phyloP scores from a whole-genome alignment of 2,329 filamentous ascomycete genomes.

The Venturia pyrina region DNA sequence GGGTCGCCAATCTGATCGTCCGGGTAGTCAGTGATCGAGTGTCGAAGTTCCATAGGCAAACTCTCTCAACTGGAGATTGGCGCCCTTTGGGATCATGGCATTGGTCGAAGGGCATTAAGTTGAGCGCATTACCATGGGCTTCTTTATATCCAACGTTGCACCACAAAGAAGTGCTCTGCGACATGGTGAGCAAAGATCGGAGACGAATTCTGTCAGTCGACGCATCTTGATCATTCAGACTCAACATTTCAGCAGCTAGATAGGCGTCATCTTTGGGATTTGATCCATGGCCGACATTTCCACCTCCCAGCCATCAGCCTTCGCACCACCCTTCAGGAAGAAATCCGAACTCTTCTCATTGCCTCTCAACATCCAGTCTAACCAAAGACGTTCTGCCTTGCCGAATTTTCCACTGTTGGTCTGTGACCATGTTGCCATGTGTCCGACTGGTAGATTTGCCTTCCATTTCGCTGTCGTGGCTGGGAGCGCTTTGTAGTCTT shows the following conservation, averaged over 20 bases:
- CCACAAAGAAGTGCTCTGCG: neutral
- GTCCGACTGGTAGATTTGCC: conserved; percentile 11
- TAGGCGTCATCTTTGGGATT: neutral
- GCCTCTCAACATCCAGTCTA: conserved; percentile 7
- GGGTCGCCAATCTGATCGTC: too few species aligned
- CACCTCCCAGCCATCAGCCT: conserved; percentile 10
- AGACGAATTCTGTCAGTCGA: neutral
- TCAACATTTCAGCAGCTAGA: neutral
- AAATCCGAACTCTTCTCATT: neutral
- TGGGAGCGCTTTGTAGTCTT: conserved; percentile 9
- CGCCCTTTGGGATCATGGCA: too few species aligned
- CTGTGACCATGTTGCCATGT: conserved; percentile 11
- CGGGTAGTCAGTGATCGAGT: too few species aligned
- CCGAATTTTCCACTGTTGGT: conserved; percentile 10
- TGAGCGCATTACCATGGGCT: too few species aligned
- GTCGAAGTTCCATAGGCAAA: too few species aligned
- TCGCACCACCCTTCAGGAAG: conserved; percentile 2
- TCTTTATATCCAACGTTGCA: neutral
- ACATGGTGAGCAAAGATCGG: neutral
- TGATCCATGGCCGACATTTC: neutral
- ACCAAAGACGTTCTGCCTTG: neutral
- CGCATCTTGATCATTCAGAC: neutral
- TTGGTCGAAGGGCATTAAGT: too few species aligned
- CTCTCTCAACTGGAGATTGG: too few species aligned
- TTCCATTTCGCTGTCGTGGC: conserved; percentile 3